Conservation (phyloP, 192 early-diverging fungal genomes). For the Entomortierella parvispora region DNA sequence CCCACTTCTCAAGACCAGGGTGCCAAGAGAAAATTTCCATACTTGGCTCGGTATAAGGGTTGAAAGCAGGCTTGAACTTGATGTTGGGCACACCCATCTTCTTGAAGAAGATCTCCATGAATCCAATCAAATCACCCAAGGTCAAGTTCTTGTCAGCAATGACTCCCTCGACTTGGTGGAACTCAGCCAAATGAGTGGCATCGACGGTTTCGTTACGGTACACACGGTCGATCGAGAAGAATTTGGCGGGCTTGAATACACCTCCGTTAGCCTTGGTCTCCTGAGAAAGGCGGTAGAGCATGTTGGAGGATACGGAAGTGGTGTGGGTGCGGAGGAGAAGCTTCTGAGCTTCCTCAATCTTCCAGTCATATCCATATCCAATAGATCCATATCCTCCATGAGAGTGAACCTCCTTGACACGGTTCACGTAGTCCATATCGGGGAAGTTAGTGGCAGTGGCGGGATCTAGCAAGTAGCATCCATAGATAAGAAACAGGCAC, state of each 20-base stretch:
- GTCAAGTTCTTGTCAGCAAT: conserved; percentile 96
- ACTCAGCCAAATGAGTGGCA: conserved; percentile 98
- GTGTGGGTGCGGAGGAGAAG: conserved; percentile 97
- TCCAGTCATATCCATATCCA: conserved; percentile 96
- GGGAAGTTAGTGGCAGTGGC: conserved; percentile 81
- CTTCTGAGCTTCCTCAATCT: conserved; percentile 90
- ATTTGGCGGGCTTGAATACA: conserved; percentile 93
- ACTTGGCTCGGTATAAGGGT: conserved; percentile 99
- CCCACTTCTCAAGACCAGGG: conserved; percentile 84
- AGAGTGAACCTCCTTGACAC: conserved; percentile 92
- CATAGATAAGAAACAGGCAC: neutral
- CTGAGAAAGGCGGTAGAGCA: conserved; percentile 94
- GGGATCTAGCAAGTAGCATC: conserved; percentile 61
- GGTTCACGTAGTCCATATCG: conserved; percentile 84
- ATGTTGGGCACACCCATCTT: conserved; percentile 96
- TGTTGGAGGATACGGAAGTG: conserved; percentile 89
- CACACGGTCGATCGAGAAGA: conserved; percentile 99
- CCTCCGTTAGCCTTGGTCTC: conserved; percentile 64
- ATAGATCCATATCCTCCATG: conserved; percentile 95
- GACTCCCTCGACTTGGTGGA: conserved; percentile 99
- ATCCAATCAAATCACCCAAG: conserved; percentile 95
- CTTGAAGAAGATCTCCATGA: conserved; percentile 95
- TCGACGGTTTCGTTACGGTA: conserved; percentile 99
- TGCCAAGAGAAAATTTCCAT: conserved; percentile 99
- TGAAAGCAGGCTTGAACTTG: conserved; percentile 99